A percentile compares a stretch with the other conserved stretches of the same genome.
Conservation (phyloP, 345 rosid genomes). For the Psidium friedrichsthalianum region DNA sequence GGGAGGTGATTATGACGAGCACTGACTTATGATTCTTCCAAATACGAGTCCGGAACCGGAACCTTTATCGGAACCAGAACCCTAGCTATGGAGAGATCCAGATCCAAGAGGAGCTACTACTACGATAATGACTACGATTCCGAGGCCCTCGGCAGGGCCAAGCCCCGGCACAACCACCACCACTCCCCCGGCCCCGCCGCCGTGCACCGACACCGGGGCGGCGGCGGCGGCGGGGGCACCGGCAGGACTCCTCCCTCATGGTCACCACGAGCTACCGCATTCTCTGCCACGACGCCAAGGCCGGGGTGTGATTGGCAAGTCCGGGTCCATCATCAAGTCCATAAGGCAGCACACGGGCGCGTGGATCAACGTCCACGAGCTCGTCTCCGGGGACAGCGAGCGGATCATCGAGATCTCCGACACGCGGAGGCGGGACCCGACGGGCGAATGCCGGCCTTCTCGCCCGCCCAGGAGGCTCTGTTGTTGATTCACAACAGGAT, state of each 20-base stretch:
- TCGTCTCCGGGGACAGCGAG: slow-evolving; percentile 81
- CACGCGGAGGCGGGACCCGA: slow-evolving; percentile 87
- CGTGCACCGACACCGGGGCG: slow-evolving; percentile 42
- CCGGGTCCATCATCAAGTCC: slow-evolving; percentile 85
- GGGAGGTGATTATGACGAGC: background rate
- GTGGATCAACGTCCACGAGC: slow-evolving; percentile 95
- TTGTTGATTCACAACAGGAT: slow-evolving; percentile 80
- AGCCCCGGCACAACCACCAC: slow-evolving; percentile 54
- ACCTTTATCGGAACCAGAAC: background rate
- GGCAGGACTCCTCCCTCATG: slow-evolving; percentile 45
- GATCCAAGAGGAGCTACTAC: slow-evolving; percentile 92
- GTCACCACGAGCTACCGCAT: slow-evolving; percentile 88
- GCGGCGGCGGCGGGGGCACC: slow-evolving; percentile 6
- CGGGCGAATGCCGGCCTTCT: slow-evolving; percentile 81
- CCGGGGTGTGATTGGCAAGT: slow-evolving; percentile 99
- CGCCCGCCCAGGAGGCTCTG: slow-evolving; percentile 96
- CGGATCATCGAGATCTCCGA: slow-evolving; percentile 95
- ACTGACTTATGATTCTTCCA: background rate
- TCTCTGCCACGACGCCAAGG: slow-evolving; percentile 85
- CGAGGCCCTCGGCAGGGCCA: slow-evolving; percentile 44
- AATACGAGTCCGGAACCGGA: background rate
- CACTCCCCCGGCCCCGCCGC: slow-evolving; percentile 16
- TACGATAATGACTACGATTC: slow-evolving; percentile 87
- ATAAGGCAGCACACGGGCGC: slow-evolving; percentile 95
- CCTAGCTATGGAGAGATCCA: slow-evolving; percentile 77